phyloP scores from a whole-genome alignment of 768 basidiomycete species.

The Kwoniella botswanensis region DNA sequence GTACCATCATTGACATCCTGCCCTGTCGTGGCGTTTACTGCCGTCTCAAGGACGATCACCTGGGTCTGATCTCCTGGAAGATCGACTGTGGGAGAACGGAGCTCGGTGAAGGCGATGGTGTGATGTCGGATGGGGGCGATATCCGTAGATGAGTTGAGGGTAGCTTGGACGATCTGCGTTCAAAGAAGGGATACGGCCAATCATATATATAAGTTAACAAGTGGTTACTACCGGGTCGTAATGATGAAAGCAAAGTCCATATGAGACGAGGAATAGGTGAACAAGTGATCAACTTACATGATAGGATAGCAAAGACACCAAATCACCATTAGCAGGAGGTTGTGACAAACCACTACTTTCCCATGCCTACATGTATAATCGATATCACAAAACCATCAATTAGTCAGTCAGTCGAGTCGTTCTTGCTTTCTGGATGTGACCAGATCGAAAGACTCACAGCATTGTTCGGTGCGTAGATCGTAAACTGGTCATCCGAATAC shows the following conservation, averaged over 20 bases:
- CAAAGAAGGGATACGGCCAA: background rate
- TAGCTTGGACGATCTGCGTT: conserved; percentile 33
- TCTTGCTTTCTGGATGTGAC: no score
- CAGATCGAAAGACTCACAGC: conserved; percentile 18
- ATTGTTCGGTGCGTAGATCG: conserved; percentile 35
- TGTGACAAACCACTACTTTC: conserved; percentile 10
- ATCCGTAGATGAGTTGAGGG: conserved; percentile 35
- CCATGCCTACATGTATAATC: conserved; percentile 21
- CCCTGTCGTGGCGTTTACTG: conserved; percentile 21
- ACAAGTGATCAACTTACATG: conserved; percentile 26
- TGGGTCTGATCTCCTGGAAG: conserved; percentile 40
- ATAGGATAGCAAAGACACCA: conserved; percentile 33
- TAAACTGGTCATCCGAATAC: conserved; percentile 30
- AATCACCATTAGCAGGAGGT: conserved; percentile 19
- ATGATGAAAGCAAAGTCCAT: background rate
- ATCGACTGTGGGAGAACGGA: conserved; percentile 18
- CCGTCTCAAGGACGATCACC: conserved; percentile 39
- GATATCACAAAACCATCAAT: background rate
- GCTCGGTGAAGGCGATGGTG: conserved; percentile 41
- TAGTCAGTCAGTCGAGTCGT: background rate
- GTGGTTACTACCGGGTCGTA: background rate
- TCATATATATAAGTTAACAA: no score
- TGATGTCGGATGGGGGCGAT: conserved; percentile 36
- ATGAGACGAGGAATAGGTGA: background rate
- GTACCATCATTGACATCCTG: conserved; percentile 1